phyloP scores from a whole-genome alignment of 768 basidiomycete genomes.

The Suillus fuscotomentosus region DNA sequence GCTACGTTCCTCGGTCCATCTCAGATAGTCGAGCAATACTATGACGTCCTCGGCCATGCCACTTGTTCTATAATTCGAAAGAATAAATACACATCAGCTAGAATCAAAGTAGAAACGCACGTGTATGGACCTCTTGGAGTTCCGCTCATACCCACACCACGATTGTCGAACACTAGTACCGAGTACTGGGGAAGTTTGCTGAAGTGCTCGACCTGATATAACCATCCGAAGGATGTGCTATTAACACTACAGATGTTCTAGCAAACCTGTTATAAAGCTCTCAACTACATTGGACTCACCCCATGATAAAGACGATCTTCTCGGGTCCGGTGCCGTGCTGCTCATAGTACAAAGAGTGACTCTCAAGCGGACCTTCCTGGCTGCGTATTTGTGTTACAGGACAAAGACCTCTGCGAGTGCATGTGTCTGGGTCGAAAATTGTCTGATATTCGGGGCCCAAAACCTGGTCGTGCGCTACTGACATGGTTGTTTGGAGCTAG shows the following conservation, averaged over 20 bases:
- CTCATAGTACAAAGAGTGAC: conserved; percentile 78
- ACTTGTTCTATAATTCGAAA: conserved; percentile 47
- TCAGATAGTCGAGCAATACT: conserved; percentile 64
- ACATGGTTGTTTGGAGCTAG: background rate
- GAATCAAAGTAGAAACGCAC: conserved; percentile 32
- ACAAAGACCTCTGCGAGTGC: conserved; percentile 71
- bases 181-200: conserved; percentile 51
- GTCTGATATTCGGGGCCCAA: conserved; percentile 31
- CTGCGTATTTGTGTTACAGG: conserved; percentile 57
- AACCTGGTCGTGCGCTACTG: conserved; percentile 12
- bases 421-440: conserved; percentile 59
- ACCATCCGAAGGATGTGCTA: conserved; percentile 62
- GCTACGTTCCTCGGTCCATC: conserved; percentile 62
- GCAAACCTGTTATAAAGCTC: background rate
- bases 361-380: conserved; percentile 51
- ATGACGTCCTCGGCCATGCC: conserved; percentile 79
- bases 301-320: conserved; percentile 79
- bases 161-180: conserved; percentile 78
- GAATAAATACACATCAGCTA: background rate
- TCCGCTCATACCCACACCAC: conserved; percentile 77
- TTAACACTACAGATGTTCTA: conserved; percentile 48
- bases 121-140: conserved; percentile 75
- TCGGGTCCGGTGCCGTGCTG: conserved; percentile 66
- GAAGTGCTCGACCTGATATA: conserved; percentile 64
- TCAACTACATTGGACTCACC: conserved; percentile 31